These are phyloP conservation scores for Trichoderma atrobrunneum DNA, from an alignment of 2,329 filamentous ascomycete genomes.

Conservation along the genomic window DNA sequence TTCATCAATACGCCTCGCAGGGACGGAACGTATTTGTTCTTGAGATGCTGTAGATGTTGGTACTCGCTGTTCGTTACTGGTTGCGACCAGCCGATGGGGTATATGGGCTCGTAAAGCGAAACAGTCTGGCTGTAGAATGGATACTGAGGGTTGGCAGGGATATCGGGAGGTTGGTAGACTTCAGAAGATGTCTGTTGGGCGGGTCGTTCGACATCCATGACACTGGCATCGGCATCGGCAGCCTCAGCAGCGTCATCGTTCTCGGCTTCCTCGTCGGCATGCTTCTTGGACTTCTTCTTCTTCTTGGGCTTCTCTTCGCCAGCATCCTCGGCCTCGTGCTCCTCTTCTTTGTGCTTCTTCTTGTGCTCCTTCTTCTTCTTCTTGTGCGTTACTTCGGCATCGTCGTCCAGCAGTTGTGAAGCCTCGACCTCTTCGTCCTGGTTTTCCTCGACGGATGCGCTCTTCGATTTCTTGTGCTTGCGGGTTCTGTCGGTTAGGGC, in stretches of 20 bases:
- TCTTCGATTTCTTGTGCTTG: slow-evolving; percentile 52
- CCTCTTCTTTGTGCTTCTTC: slow-evolving; percentile 31
- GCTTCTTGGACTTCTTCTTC: slow-evolving; percentile 33
- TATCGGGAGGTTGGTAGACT: slow-evolving; percentile 39
- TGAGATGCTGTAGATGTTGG: slow-evolving; percentile 71
- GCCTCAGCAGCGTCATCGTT: slow-evolving; percentile 15
- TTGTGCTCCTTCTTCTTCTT: slow-evolving; percentile 30
- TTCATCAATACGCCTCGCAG: slow-evolving; percentile 72
- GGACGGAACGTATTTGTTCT: slow-evolving; percentile 72
- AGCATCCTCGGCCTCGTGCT: slow-evolving; percentile 6
- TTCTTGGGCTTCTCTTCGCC: slow-evolving; percentile 33
- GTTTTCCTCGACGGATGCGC: slow-evolving; percentile 37
- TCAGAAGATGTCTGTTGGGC: slow-evolving; percentile 30
- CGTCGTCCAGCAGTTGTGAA: slow-evolving; percentile 25
- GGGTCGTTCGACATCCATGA: slow-evolving; percentile 39
- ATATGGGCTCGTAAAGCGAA: slow-evolving; percentile 75
- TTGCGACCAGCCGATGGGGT: slow-evolving; percentile 65
- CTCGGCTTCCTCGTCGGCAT: slow-evolving; percentile 30
- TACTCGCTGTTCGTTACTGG: slow-evolving; percentile 69
- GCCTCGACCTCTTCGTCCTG: slow-evolving; percentile 20
- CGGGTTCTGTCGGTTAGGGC: slow-evolving; percentile 39
- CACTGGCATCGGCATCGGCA: slow-evolving; percentile 22
- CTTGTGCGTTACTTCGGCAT: slow-evolving; percentile 36
- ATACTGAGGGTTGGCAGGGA: slow-evolving; percentile 47
- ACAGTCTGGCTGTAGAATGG: slow-evolving; percentile 78